A percentile compares a stretch with the other conserved stretches of the same genome.
Evolutionary conservation across 371 early-diverging fungal species (phyloP).

Genomic region (Rhizopus microsporus): DNA sequence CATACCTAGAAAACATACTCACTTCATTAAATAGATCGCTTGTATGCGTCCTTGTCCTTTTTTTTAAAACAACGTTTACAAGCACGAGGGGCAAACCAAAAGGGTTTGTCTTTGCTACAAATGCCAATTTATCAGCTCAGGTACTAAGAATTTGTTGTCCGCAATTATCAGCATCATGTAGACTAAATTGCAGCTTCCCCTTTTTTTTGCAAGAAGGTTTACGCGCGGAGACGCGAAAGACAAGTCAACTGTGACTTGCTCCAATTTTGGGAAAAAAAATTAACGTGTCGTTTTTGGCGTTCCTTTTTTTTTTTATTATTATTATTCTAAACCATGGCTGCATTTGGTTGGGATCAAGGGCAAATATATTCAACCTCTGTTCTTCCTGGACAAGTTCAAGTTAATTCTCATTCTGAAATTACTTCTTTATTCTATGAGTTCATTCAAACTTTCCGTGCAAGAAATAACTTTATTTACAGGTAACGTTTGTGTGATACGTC

Average conservation of each 20-base stretch:
- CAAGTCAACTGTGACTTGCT: not conserved
- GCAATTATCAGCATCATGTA: too few species aligned
- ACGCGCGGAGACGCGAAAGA: not conserved
- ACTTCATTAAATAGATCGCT: too few species aligned
- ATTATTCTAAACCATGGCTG: conserved; percentile 38
- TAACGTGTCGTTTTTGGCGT: conserved; percentile 12
- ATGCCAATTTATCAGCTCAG: too few species aligned
- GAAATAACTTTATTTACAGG: conserved; percentile 79
- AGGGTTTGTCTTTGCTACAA: too few species aligned
- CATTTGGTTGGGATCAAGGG: conserved; percentile 83
- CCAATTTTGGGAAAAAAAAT: conserved; percentile 7
- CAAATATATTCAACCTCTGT: conserved; percentile 71
- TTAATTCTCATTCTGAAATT: conserved; percentile 55
- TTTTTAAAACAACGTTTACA: too few species aligned
- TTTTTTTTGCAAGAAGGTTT: too few species aligned
- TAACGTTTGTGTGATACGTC: conserved; percentile 12
- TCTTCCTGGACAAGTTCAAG: conserved; percentile 60
- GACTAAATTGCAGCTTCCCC: too few species aligned
- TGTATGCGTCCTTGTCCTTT: too few species aligned
- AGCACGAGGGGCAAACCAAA: too few species aligned
- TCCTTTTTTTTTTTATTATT: not conserved
- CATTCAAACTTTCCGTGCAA: conserved; percentile 76
- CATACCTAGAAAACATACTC: too few species aligned
- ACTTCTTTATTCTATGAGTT: conserved; percentile 70
- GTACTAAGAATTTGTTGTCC: too few species aligned